Percentiles rank a stretch among this genome's conserved stretches.
Evolutionary conservation across 345 rosid species (phyloP).

Genomic region (rapeseed (Brassica napus)): DNA sequence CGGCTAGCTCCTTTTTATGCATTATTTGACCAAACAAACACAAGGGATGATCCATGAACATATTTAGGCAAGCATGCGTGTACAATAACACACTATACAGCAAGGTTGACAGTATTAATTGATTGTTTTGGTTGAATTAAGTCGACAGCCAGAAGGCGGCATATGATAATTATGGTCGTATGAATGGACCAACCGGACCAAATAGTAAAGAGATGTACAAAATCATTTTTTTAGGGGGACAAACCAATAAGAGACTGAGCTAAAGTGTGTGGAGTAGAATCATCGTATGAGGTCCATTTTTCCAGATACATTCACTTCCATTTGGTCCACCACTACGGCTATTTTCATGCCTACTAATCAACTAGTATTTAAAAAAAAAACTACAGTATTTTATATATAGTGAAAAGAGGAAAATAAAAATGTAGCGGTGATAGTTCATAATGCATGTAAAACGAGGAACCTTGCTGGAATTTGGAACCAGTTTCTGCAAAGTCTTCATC

Average conservation of each 20-base stretch:
- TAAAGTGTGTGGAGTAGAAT: conserved; percentile 54
- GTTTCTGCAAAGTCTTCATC: conserved; percentile 94
- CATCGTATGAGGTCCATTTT: conserved; percentile 39
- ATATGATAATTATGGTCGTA: neutral
- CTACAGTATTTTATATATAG: neutral
- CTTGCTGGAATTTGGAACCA: conserved; percentile 97
- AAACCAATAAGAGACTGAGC: conserved; percentile 27
- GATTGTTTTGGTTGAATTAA: neutral
- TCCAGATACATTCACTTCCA: conserved; percentile 28
- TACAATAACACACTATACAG: neutral
- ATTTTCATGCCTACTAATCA: neutral
- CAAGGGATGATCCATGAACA: neutral
- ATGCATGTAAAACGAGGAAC: conserved; percentile 44
- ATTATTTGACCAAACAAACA: conserved; percentile 2
- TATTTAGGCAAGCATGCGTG: neutral
- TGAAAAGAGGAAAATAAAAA: neutral
- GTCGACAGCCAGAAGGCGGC: conserved; percentile 22
- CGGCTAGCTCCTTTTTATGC: neutral
- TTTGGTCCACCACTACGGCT: conserved; percentile 46
- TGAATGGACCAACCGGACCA: conserved; percentile 21
- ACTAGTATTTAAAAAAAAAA: neutral
- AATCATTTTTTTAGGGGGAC: conserved; percentile 1
- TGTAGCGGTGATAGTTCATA: neutral
- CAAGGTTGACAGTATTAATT: conserved; percentile 11
- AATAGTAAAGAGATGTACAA: conserved; percentile 21